Evolutionary conservation across 371 early-diverging fungal species (phyloP).

Genomic region (Syncephalastrum sp.): DNA sequence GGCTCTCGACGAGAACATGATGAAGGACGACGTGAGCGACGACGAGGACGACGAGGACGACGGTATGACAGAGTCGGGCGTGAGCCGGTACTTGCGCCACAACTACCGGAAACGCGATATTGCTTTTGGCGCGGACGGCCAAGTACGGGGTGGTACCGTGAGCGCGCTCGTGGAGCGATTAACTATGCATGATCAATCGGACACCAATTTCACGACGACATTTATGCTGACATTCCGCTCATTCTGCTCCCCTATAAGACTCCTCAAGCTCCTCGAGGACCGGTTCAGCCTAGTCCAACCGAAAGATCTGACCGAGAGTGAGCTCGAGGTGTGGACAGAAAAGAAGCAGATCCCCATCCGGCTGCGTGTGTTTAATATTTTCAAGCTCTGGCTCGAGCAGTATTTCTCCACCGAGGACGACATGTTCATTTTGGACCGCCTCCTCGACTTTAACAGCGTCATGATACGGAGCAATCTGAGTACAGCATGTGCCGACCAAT

Average conservation of each 20-base stretch:
- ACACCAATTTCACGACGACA: conserved; percentile 70
- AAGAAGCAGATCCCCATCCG: conserved; percentile 83
- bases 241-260: conserved; percentile 70
- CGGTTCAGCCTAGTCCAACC: conserved; percentile 78
- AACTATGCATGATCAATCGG: conserved; percentile 79
- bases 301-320: conserved; percentile 54
- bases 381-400: conserved; percentile 88
- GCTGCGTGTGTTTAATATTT: conserved; percentile 82
- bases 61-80: conserved; percentile 1
- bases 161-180: conserved; percentile 81
- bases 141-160: conserved; percentile 87
- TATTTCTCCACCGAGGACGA: conserved; percentile 77
- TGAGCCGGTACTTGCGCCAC: neutral
- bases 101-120: conserved; percentile 59
- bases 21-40: neutral
- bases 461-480: conserved; percentile 63
- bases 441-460: conserved; percentile 70
- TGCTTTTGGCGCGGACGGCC: conserved; percentile 77
- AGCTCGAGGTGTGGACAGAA: conserved; percentile 74
- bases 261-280: conserved; percentile 66
- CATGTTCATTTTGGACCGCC: conserved; percentile 54
- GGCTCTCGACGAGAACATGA: neutral
- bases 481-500: conserved; percentile 53
- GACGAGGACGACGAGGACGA: conserved; percentile 9
- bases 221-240: conserved; percentile 90